Evolutionary conservation across 805 yeast species (phyloP), one percentile per base, ranked within the genome.

Genomic region (Priceomyces haplophilus): DNA sequence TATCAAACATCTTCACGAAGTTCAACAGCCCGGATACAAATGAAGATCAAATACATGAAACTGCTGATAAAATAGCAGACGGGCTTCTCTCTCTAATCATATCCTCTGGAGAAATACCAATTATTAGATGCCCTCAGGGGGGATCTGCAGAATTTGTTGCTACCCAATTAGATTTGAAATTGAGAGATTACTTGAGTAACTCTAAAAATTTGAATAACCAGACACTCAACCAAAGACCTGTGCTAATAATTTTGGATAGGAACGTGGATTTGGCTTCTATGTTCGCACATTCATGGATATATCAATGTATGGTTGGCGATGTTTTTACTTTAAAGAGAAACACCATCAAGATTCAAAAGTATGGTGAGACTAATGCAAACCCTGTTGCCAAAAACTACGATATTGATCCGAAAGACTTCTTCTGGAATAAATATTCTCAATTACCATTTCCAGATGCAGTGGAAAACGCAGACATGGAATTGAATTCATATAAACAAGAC

Each of bases 381-480:
- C 56, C 65, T 7, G 62, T 61, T n/a, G 62, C 65, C 29, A 83
- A 83, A 51, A 76, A 79, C 47, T 85, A 84, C 61, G 99, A 93
- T 59, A 76, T 93, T 35, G 99, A 91, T 55, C 96, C 96, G 21
- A 78, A 79, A 44, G 99, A 93, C 68, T 87, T 86, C 59, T 93
- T 93, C 66, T 93, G 99, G 99, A 69, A 65, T 48, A 74, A 76
- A 47, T 90, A 93, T 64, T 75, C 95, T 10, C 84, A 84, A 39
- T 68, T 88, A 44, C 98, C 99, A 30, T 93, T 93, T 72, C 99
- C 99, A 1, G 97, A 91, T 59, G 98, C 95, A n/a, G 99, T 95
- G 25, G 99, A 93, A 62, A 88, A 88, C 63, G 95, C 95, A 16
- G 98, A 93, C 57, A 65, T 75, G 20, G 97, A 88, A 45, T 73